Conservation (phyloP, 2,329 filamentous ascomycete species). For the Diaporthe citriasiana region DNA sequence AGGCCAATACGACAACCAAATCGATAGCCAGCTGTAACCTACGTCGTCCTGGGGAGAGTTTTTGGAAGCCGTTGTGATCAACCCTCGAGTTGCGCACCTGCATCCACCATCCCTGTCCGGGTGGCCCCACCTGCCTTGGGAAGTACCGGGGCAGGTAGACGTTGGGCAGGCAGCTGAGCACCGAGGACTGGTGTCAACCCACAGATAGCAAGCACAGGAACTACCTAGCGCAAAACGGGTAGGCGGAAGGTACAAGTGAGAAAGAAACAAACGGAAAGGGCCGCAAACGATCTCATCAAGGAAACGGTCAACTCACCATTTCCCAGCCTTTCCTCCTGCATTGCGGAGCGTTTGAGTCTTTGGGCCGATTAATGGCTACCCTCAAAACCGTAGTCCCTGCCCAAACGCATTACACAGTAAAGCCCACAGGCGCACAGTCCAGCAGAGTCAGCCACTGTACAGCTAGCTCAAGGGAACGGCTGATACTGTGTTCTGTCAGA, state of each 20-base stretch:
- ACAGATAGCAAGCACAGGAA: background rate
- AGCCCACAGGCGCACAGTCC: background rate
- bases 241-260: constrained; percentile 3
- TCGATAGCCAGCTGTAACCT: background rate
- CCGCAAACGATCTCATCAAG: background rate
- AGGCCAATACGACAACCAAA: constrained; percentile 1
- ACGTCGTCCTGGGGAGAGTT: background rate
- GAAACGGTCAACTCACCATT: constrained; percentile 11
- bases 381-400: background rate
- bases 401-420: background rate
- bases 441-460: constrained; percentile 6
- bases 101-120: constrained; percentile 25
- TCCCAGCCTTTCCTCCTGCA: constrained; percentile 8
- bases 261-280: background rate
- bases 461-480: background rate
- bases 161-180: constrained; percentile 16
- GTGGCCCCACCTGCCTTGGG: constrained; percentile 21
- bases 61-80: constrained; percentile 14
- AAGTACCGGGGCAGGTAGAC: background rate
- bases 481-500: background rate
- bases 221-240: background rate
- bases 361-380: background rate
- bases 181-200: background rate
- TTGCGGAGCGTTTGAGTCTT: background rate
- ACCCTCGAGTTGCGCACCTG: constrained; percentile 28